These are phyloP conservation scores for Ascochyta rabiei DNA, from an alignment of 2,329 filamentous ascomycete species.

Conservation along the genomic window DNA sequence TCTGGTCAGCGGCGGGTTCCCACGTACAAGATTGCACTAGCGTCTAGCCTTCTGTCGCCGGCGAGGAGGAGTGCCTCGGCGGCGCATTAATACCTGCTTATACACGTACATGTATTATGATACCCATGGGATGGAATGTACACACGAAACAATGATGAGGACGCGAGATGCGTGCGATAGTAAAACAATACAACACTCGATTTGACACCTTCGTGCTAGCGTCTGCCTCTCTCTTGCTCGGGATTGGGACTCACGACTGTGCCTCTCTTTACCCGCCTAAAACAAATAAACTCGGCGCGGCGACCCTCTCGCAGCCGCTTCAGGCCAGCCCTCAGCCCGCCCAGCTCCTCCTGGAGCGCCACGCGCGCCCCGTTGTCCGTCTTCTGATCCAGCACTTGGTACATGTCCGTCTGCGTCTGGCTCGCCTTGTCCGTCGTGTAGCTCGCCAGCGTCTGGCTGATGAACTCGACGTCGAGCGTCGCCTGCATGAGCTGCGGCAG, in stretches of 20 bases:
- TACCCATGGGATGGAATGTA: neutral
- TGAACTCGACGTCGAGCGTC: constrained; percentile 95
- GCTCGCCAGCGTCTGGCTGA: constrained; percentile 88
- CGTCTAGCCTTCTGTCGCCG: constrained; percentile 34
- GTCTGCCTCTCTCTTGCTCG: neutral
- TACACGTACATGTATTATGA: neutral
- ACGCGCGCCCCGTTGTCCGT: constrained; percentile 87
- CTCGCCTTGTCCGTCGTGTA: constrained; percentile 85
- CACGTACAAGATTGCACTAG: constrained; percentile 44
- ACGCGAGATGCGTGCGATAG: neutral
- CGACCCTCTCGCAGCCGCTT: constrained; percentile 62
- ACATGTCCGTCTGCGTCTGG: constrained; percentile 86
- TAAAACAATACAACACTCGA: neutral
- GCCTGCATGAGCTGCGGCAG: constrained; percentile 92
- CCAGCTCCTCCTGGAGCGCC: constrained; percentile 81
- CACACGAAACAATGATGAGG: neutral
- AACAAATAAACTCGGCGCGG: constrained; percentile 47
- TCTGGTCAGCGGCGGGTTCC: constrained; percentile 29
- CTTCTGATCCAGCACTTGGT: constrained; percentile 84
- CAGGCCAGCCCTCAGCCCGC: constrained; percentile 84
- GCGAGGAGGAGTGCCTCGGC: constrained; percentile 11
- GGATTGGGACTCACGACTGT: constrained; percentile 8
- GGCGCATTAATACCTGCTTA: neutral
- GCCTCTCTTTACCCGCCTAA: constrained; percentile 38
- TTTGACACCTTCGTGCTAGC: neutral